These are phyloP conservation scores for Pyricularia grisea DNA, from an alignment of 2,329 filamentous ascomycete species.

Conservation along the genomic window DNA sequence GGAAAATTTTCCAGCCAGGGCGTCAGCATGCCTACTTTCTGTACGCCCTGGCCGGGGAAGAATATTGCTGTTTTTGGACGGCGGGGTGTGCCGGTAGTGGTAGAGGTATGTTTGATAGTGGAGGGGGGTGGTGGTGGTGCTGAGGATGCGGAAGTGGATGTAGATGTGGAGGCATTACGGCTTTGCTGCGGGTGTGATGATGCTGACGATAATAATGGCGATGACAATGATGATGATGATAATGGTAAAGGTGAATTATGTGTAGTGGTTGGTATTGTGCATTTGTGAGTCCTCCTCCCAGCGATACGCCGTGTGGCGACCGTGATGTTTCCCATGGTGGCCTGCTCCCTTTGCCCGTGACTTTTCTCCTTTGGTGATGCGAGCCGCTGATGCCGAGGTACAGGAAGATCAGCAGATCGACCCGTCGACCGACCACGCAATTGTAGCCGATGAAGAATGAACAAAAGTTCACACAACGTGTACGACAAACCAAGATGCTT, in stretches of 20 bases:
- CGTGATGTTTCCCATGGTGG: neutral
- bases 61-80: conserved; percentile 45
- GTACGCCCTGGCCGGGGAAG: conserved; percentile 74
- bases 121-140: neutral
- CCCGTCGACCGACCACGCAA: neutral
- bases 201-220: neutral
- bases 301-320: neutral
- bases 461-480: neutral
- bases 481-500: neutral
- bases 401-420: neutral
- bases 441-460: neutral
- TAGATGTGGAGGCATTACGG: neutral
- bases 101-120: no score
- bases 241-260: neutral
- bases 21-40: conserved; percentile 77
- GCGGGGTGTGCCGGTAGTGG: neutral
- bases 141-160: neutral
- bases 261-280: neutral
- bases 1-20: conserved; percentile 87
- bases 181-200: neutral
- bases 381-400: neutral
- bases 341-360: neutral
- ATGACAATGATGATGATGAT: neutral
- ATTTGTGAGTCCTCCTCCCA: neutral
- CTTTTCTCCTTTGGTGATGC: neutral